Base-by-base conservation (phyloP, 1,139 yeast species). In the Pneumocystis jirovecii region DNA sequence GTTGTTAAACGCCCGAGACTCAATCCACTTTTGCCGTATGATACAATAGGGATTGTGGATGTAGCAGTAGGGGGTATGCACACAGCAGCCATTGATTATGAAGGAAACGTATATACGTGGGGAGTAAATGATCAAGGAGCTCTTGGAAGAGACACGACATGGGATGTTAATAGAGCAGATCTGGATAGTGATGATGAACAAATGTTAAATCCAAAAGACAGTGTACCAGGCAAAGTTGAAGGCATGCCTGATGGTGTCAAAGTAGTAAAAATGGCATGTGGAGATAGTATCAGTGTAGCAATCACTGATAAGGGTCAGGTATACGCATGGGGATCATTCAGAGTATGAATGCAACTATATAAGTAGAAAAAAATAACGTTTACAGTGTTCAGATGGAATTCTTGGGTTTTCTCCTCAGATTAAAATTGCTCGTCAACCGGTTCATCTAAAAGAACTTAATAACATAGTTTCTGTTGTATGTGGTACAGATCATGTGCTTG, bases 51-150 rank as follows among this genome's bases (percentile, higher is more conserved):
- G 1, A 83, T 91, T 64, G 95, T 89, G 25, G 93, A 89, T 70
- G 79, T 93, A 72, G 90, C 96, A 1, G 96, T 84, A 34, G 98
- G 99, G 61, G 99, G 98, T 64, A 93, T 95, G 86, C 99, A 93
- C 73, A 83, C 87, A 0, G 75, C 95, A 61, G 97, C 95, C 0
- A 77, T 93, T 65, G 97, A 90, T 73, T 76, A 83, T 50, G 77
- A 81, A 35, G 89, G 89, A 70, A 79, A 83, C 66, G 76, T 93
- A 8, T 91, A 97, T 96, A 87, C 96, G 1, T 93, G 99, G 99
- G 99, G 99, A 67, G 87, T 88, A 65, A 95, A 93, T 72, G 99
- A 93, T 73, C 85, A 89, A 68, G 91, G 87, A 56, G 97, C 89
- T 1, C 79, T 93, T 65, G 98, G 97, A n/a, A 84, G 99, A 74